Base-by-base conservation (phyloP, 2,329 filamentous ascomycete species). In the Colletotrichum karsti region DNA sequence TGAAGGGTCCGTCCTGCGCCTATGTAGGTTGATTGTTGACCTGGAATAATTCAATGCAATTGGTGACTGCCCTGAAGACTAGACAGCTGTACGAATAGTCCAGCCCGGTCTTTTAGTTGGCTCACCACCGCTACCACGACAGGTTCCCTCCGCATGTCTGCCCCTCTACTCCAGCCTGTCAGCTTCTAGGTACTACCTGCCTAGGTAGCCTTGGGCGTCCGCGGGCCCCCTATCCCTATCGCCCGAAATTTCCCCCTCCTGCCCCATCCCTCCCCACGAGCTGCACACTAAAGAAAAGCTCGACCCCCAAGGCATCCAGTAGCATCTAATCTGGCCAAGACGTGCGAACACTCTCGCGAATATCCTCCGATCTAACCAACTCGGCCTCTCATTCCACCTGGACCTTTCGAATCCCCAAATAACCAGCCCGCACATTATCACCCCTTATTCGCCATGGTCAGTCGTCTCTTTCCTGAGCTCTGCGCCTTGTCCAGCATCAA, bases 241-340 rank as follows among this genome's bases (percentile, higher is more conserved):
- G 66, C 58, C 62, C 42, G 46, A 69, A 44, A 37, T 58, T 59
- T 50, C 53, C 67, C 60, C 44, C 53, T 55, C 55, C 60, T 57
- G 68, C 64, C 62, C 68, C 68, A 58, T 65, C 37, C 59, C 61
- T 58, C 57, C 63, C 70, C 59, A 57, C 68, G 62, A 69, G 59
- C 55, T 48, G 54, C 69, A 59, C 67, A 70, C 63, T 67, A 70
- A 56, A 70, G 69, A 71, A 71, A 71, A 71, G 69, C 69, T 71
- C 63, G 44, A 68, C 57, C 57, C 42, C 57, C 63, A 41, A 50
- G 41, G 30, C 63, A 54, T 58, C 33, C 55, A 63, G 58, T 59
- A 35, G 51, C 37, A 61, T 61, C 53, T 18, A 44, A 33, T 46
- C 22, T 61, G 54, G 63, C 67, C 58, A 60, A 70, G 69, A 63